A percentile compares a stretch with the other conserved stretches of the same genome.
phyloP scores from a whole-genome alignment of 352 stramenopile genomes.

The Globisporangium spiculum region DNA sequence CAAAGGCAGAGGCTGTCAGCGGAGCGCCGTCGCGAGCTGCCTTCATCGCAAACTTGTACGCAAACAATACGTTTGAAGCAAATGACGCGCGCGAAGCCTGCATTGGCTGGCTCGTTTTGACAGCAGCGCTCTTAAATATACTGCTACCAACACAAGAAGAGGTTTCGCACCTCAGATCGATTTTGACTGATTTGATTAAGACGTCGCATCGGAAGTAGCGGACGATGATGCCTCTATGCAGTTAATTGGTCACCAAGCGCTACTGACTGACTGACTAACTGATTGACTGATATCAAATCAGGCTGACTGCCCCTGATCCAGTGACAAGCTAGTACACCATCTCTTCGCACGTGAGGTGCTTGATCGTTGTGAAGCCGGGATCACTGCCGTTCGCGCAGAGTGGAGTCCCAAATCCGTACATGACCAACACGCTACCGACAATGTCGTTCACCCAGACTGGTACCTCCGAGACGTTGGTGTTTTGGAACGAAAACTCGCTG shows the following conservation, averaged over 20 bases:
- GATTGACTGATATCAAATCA: no score
- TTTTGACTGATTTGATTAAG: background rate
- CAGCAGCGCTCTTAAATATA: background rate
- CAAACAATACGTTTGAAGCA: background rate
- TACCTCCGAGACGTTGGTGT: slow-evolving; percentile 3
- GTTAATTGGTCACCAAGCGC: no score
- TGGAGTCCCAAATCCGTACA: slow-evolving; percentile 5
- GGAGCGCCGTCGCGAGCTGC: background rate
- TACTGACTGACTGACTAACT: no score
- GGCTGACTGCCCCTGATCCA: no score
- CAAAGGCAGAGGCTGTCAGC: background rate
- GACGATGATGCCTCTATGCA: no score
- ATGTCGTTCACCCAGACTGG: slow-evolving; percentile 2
- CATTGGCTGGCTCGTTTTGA: background rate
- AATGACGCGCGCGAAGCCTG: background rate
- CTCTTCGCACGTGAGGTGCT: background rate
- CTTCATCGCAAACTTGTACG: background rate
- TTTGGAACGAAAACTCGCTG: slow-evolving; percentile 2
- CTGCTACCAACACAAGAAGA: background rate
- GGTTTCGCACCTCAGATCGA: background rate
- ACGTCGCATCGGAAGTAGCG: background rate
- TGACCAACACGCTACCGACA: background rate
- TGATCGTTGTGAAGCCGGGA: background rate
- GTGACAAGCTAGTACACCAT: background rate
- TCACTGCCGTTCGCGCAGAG: background rate